A percentile compares a stretch with the other conserved stretches of the same genome.
These are phyloP conservation scores for Saccharum spontaneum DNA, from an alignment of 176 grass and related monocot genomes.

Conservation along the genomic window DNA sequence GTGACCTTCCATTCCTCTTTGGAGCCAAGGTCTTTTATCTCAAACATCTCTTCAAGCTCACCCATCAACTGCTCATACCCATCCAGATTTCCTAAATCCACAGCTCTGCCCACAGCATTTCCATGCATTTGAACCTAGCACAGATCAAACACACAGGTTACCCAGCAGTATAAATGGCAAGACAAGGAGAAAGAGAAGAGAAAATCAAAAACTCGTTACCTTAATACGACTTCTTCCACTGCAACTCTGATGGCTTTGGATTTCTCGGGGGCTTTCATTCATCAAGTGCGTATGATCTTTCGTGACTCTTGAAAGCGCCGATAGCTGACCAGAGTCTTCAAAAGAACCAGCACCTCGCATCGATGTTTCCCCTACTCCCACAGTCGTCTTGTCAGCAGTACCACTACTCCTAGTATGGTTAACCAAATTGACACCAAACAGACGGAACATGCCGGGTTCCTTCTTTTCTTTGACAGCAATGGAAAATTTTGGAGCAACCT, in stretches of 20 bases:
- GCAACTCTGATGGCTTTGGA: constrained; percentile 48
- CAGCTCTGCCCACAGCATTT: constrained; percentile 70
- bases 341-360: constrained; percentile 36
- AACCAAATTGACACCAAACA: constrained; percentile 66
- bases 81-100: constrained; percentile 63
- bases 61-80: constrained; percentile 55
- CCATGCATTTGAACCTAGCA: constrained; percentile 98
- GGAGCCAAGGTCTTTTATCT: constrained; percentile 58
- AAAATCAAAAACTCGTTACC: constrained; percentile 24
- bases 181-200: background rate
- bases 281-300: constrained; percentile 24
- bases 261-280: constrained; percentile 55
- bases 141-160: constrained; percentile 10
- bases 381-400: constrained; percentile 6
- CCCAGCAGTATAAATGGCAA: background rate
- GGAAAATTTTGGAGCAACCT: constrained; percentile 26
- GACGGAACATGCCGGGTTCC: constrained; percentile 39
- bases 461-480: constrained; percentile 34
- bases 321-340: constrained; percentile 42
- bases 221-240: constrained; percentile 43
- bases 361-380: constrained; percentile 6
- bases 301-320: constrained; percentile 49
- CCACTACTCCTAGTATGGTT: constrained; percentile 13
- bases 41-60: constrained; percentile 80
- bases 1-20: constrained; percentile 68